phyloP scores from a whole-genome alignment of 768 basidiomycete genomes.

The Sporobolomyces pararoseus region DNA sequence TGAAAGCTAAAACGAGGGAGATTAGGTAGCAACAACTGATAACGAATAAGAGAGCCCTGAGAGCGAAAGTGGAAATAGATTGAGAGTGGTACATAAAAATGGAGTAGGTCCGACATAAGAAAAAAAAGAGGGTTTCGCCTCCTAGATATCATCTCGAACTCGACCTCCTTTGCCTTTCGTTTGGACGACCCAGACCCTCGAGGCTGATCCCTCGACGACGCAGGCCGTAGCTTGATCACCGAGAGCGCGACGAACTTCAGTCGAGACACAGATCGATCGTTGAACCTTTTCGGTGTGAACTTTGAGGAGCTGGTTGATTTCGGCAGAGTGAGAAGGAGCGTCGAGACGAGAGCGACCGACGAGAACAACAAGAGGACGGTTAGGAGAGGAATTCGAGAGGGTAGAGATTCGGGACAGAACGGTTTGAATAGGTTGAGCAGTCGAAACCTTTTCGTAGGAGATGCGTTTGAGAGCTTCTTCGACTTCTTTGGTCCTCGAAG shows the following conservation, averaged over 20 bases:
- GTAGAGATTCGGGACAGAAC: conserved; percentile 8
- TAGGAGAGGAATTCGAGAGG: neutral
- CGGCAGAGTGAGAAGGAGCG: conserved; percentile 28
- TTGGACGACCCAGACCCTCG: conserved; percentile 28
- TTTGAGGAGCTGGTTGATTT: conserved; percentile 28
- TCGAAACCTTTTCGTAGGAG: neutral
- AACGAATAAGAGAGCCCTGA: too few species aligned
- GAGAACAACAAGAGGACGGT: conserved; percentile 24
- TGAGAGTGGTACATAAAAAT: too few species aligned
- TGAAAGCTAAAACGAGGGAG: too few species aligned
- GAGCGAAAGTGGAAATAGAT: too few species aligned
- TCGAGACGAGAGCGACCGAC: conserved; percentile 32
- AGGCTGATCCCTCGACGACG: conserved; percentile 13
- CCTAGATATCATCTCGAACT: too few species aligned
- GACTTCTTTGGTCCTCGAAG: neutral
- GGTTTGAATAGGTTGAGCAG: conserved; percentile 17
- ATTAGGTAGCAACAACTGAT: too few species aligned
- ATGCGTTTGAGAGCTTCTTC: conserved; percentile 12
- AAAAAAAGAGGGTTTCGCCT: too few species aligned
- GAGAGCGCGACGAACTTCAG: conserved; percentile 33
- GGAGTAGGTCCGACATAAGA: too few species aligned
- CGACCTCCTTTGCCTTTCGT: conserved; percentile 28
- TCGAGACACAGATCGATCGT: conserved; percentile 6
- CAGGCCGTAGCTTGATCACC: conserved; percentile 28
- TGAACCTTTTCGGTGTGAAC: neutral